Conservation (phyloP, 768 basidiomycete species). For the Mycena sanguinolenta region DNA sequence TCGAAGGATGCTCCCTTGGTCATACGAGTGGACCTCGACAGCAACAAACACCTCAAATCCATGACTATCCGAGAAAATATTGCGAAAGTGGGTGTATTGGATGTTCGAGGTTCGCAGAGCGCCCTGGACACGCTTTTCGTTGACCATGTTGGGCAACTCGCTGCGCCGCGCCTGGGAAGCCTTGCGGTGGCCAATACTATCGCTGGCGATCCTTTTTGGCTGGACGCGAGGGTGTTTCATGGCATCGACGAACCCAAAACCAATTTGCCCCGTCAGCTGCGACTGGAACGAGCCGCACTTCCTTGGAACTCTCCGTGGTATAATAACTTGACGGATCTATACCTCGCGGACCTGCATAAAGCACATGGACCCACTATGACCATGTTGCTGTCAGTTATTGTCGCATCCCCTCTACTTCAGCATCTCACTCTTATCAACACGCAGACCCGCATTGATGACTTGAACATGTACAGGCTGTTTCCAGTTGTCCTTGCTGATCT, state of each 20-base stretch:
- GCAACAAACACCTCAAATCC: not conserved
- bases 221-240: constrained; percentile 23
- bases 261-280: constrained; percentile 8
- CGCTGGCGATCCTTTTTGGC: constrained; percentile 6
- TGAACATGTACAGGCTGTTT: not conserved
- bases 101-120: constrained; percentile 1
- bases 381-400: constrained; percentile 11
- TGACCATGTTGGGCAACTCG: not conserved
- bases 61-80: not conserved
- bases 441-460: not conserved
- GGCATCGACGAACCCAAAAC: not conserved
- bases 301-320: constrained; percentile 36
- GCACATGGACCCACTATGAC: constrained; percentile 22
- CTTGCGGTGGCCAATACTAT: constrained; percentile 5
- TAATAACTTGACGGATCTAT: constrained; percentile 28
- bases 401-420: constrained; percentile 25
- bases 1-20: constrained; percentile 25
- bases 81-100: not conserved
- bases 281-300: constrained; percentile 29
- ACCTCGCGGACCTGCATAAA: constrained; percentile 16
- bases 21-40: constrained; percentile 13
- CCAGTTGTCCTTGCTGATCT: constrained; percentile 1
- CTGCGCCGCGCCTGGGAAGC: constrained; percentile 1
- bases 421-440: constrained; percentile 15
- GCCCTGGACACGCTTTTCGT: too few relatives aligned